phyloP scores from a whole-genome alignment of 192 early-diverging fungal genomes.

The Endogone sp. region DNA sequence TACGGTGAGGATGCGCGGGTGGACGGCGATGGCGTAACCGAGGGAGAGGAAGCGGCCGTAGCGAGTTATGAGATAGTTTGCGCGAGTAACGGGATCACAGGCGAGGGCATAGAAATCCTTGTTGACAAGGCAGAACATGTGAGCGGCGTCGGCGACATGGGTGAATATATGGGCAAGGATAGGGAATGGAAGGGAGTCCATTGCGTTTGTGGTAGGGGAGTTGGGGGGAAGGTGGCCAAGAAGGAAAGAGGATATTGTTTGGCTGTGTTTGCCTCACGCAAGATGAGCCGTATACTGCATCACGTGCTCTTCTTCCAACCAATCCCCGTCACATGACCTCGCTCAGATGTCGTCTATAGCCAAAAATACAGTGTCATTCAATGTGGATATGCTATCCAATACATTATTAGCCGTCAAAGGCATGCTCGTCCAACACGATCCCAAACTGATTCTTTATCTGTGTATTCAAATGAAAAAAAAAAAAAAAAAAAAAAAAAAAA shows the following conservation, averaged over 20 bases:
- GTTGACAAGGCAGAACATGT: background rate
- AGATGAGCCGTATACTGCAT: background rate
- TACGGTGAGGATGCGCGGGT: background rate
- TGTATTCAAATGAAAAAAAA: background rate
- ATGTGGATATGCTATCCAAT: too few species aligned
- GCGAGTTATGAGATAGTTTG: background rate
- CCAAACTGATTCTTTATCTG: conserved; percentile 73
- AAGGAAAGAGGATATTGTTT: background rate
- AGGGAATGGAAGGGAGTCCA: background rate
- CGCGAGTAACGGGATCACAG: background rate
- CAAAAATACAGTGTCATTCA: too few species aligned
- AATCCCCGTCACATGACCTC: background rate
- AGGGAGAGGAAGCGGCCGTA: background rate
- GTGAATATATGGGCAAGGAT: background rate
- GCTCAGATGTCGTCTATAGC: background rate
- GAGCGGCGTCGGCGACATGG: background rate
- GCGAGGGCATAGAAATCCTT: background rate
- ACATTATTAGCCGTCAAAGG: conserved; percentile 56
- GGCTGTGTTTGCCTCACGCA: background rate
- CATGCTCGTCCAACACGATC: conserved; percentile 66
- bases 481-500: background rate
- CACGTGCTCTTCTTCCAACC: background rate
- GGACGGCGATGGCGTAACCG: background rate
- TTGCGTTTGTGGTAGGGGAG: too few species aligned
- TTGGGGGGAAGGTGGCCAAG: background rate